Base-by-base conservation (phyloP, 805 yeast genomes). In the Gaillardinia entomophila region DNA sequence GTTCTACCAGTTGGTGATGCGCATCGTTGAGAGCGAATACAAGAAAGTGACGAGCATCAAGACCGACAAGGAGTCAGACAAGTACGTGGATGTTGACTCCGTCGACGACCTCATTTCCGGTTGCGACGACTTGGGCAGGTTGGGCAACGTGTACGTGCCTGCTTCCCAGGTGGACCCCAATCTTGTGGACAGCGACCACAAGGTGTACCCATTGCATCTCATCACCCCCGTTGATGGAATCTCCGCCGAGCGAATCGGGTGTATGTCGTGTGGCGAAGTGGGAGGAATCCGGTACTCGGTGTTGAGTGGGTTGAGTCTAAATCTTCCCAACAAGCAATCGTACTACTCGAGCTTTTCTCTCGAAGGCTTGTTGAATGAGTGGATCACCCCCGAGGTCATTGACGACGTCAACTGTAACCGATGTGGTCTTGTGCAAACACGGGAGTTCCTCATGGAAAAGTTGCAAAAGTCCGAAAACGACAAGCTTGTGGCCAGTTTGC, bases 401-500 rank as follows among this genome's bases (percentile, higher is more conserved):
- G 89, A 86, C 43, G 96, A 88, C 28, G 98, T 90, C 24, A 90
- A 88, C 57, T 90, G 98, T 64, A 87, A 89, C 50, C 71, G 97
- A 48, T 90, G 97, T 65, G 90, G 94, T 3, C 66, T 90, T 43
- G 55, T 57, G 18, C 79, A 78, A 37, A 79, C 84, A 10, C 60
- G 57, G 32, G 69, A 66, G n/a, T 77, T 70, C 40, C 57, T 81
- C 22, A 32, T 45, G 13, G 62, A 55, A 12, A 71, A 71, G 40
- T 32, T 70, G 3, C 44, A 70, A 65, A 40, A 68, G 78, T 30
- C 66, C 67, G 28, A 42, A 39, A 53, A 45, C 28, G 60, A 50
- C 2, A 58, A 55, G 33, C 40, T 64, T 10, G 37, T 40, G 6
- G 51, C 49, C 4, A 60, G 53, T 32, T 62, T 63, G 36, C 30